Conservation (phyloP, 495 filamentous ascomycete genomes). For the Staphylotrichum longicolle region DNA sequence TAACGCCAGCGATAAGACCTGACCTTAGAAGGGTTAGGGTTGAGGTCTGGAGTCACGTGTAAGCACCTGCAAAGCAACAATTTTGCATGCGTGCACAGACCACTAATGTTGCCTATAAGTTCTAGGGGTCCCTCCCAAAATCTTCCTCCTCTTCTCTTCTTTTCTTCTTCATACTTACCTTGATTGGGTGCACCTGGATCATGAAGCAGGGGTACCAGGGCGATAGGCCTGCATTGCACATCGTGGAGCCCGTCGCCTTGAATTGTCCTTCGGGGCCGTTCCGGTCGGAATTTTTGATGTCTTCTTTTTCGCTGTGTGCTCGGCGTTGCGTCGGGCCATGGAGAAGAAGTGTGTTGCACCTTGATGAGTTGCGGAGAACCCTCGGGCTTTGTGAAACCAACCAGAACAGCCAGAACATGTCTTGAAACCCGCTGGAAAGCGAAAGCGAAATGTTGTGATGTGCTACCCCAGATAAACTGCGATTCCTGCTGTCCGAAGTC, state of each 20-base stretch:
- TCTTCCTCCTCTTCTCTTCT: conserved; percentile 25
- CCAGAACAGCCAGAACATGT: too few relatives aligned
- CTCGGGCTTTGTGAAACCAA: too few relatives aligned
- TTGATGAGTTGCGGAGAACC: too few relatives aligned
- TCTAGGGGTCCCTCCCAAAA: not conserved
- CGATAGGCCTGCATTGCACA: conserved; percentile 41
- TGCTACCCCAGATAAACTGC: too few relatives aligned
- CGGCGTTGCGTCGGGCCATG: conserved; percentile 27
- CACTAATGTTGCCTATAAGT: conserved; percentile 17
- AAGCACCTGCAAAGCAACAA: conserved; percentile 1
- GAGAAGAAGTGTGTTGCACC: conserved; percentile 26
- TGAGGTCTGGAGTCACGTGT: not conserved
- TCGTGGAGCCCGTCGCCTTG: conserved; percentile 33
- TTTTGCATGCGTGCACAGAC: conserved; percentile 28
- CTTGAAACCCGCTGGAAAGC: too few relatives aligned
- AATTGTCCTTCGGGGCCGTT: conserved; percentile 44
- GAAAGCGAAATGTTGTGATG: too few relatives aligned
- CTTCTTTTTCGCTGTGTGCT: conserved; percentile 34
- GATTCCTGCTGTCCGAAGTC: too few relatives aligned
- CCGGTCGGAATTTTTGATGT: conserved; percentile 41
- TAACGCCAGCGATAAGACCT: not conserved
- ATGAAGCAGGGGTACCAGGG: conserved; percentile 29
- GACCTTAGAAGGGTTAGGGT: conserved; percentile 14
- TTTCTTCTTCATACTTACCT: conserved; percentile 43
- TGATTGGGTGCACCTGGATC: conserved; percentile 35